Percentiles rank a stretch among this genome's conserved stretches.
Evolutionary conservation across 169 alveolate genomes (phyloP).

Genomic region (Plasmodium gaboni): DNA sequence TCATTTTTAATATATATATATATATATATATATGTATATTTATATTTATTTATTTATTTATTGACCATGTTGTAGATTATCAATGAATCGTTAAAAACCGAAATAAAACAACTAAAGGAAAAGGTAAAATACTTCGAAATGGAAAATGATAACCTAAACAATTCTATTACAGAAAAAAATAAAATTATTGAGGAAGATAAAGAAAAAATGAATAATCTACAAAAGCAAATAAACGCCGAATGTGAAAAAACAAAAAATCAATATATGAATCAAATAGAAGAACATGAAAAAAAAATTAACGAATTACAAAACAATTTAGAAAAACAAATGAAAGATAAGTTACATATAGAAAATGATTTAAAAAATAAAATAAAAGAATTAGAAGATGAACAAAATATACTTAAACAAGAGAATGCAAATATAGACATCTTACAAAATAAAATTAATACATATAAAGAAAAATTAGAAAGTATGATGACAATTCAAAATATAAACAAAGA

Average conservation of each 20-base stretch:
- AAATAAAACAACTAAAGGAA: conserved; percentile 71
- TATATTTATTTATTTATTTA: too few species aligned
- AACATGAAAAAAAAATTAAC: conserved; percentile 68
- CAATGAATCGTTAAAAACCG: conserved; percentile 40
- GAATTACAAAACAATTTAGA: conserved; percentile 63
- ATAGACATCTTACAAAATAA: conserved; percentile 62
- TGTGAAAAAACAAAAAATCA: conserved; percentile 57
- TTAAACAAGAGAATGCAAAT: conserved; percentile 70
- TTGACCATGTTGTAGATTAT: conserved; percentile 5
- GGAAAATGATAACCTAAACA: conserved; percentile 68
- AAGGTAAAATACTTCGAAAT: conserved; percentile 56
- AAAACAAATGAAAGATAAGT: conserved; percentile 52
- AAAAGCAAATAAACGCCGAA: conserved; percentile 55
- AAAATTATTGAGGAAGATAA: conserved; percentile 42
- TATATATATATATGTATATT: background rate
- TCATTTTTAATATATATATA: background rate
- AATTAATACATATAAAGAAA: conserved; percentile 70
- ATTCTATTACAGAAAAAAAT: conserved; percentile 47
- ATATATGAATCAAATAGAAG: conserved; percentile 69
- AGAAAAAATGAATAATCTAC: conserved; percentile 38
- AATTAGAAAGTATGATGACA: conserved; percentile 52
- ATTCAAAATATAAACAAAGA: conserved; percentile 70
- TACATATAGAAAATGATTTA: conserved; percentile 45
- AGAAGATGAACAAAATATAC: conserved; percentile 69
- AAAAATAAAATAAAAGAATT: conserved; percentile 72